phyloP scores from a whole-genome alignment of 75 land plant genomes.

The Ceratopteris richardii region DNA sequence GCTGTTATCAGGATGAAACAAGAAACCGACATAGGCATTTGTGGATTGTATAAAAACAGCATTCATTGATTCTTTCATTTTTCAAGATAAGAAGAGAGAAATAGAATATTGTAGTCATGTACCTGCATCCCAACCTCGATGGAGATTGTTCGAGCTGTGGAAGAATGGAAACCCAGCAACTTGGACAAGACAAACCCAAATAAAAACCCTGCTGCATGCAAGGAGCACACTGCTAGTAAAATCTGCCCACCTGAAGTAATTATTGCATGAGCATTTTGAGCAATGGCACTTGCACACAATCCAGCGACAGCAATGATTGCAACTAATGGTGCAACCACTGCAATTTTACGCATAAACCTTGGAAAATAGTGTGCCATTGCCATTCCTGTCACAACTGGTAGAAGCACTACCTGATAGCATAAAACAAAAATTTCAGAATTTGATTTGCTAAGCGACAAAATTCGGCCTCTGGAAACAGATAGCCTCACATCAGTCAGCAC shows the following conservation, averaged over 20 bases:
- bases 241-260: slow-evolving; percentile 64
- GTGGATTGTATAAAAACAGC: too few species aligned
- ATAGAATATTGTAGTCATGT: too few species aligned
- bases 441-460: too few species aligned
- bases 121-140: slow-evolving; percentile 99
- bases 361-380: slow-evolving; percentile 68
- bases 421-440: too few species aligned
- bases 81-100: too few species aligned
- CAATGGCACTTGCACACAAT: slow-evolving; percentile 80
- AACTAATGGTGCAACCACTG: slow-evolving; percentile 70
- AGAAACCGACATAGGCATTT: too few species aligned
- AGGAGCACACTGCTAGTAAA: slow-evolving; percentile 35
- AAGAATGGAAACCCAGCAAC: slow-evolving; percentile 46
- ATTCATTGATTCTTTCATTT: too few species aligned
- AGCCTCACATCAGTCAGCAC: too few species aligned
- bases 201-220: slow-evolving; percentile 73
- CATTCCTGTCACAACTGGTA: slow-evolving; percentile 75
- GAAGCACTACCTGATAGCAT: slow-evolving; percentile 62
- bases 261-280: slow-evolving; percentile 78
- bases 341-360: slow-evolving; percentile 37
- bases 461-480: too few species aligned
- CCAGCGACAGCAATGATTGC: slow-evolving; percentile 65
- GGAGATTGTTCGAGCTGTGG: slow-evolving; percentile 76
- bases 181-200: slow-evolving; percentile 68
- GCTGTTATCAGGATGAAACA: too few species aligned